These are phyloP conservation scores for Hortiboletus campestris DNA, from an alignment of 768 basidiomycete species.

Conservation along the genomic window DNA sequence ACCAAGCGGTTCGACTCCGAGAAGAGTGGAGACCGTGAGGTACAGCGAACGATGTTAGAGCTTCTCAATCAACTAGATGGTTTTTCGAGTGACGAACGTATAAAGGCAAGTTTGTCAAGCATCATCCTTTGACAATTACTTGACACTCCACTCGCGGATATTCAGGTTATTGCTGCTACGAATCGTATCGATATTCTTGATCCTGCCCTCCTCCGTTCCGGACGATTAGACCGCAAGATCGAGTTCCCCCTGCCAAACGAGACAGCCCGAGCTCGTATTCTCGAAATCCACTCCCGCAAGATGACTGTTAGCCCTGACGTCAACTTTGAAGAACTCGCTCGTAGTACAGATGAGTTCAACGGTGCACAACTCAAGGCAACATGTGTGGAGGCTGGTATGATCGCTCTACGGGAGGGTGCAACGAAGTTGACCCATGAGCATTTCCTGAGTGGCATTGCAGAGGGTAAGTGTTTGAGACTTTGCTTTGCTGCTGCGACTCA, in stretches of 20 bases:
- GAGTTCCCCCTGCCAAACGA: conserved; percentile 98
- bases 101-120: conserved; percentile 62
- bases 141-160: conserved; percentile 5
- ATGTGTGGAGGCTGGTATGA: conserved; percentile 99
- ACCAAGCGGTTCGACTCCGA: conserved; percentile 99
- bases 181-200: conserved; percentile 99
- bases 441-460: conserved; percentile 89
- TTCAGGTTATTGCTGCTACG: conserved; percentile 94
- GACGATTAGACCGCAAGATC: conserved; percentile 96
- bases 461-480: conserved; percentile 50
- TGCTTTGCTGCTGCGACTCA: conserved; percentile 18
- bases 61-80: conserved; percentile 97
- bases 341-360: conserved; percentile 98
- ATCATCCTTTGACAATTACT: not conserved
- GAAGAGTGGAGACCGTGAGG: conserved; percentile 98
- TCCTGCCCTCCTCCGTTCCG: conserved; percentile 96
- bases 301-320: conserved; percentile 87
- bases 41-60: conserved; percentile 99
- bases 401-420: conserved; percentile 91
- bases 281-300: conserved; percentile 97
- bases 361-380: conserved; percentile 97
- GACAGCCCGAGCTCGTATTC: conserved; percentile 91
- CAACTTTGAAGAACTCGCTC: conserved; percentile 94
- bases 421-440: conserved; percentile 90
- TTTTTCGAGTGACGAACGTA: conserved; percentile 94